A percentile compares a stretch with the other conserved stretches of the same genome.
Conservation (phyloP, 768 basidiomycete species). For the Cubamyces lactineus region DNA sequence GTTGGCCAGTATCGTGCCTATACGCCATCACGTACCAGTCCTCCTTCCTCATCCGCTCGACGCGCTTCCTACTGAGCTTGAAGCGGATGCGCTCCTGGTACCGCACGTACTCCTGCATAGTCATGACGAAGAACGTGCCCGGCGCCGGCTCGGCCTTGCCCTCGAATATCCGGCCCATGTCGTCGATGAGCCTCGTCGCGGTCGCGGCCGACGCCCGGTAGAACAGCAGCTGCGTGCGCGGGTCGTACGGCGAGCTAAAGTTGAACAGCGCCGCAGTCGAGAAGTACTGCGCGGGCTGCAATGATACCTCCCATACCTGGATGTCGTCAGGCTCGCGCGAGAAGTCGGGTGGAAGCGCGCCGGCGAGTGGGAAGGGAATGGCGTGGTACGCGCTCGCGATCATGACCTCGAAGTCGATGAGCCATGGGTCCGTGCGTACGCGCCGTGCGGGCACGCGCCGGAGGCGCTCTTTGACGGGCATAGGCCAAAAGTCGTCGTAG, state of each 20-base stretch:
- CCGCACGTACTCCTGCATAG: constrained; percentile 16
- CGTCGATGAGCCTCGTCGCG: background rate
- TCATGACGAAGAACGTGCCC: constrained; percentile 19
- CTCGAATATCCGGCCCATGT: constrained; percentile 13
- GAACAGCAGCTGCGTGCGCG: constrained; percentile 16
- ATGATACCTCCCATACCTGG: constrained; percentile 6
- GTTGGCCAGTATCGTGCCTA: constrained; percentile 5
- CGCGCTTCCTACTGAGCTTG: constrained; percentile 23
- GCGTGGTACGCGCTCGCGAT: constrained; percentile 27
- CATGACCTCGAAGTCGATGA: constrained; percentile 30
- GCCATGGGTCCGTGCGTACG: constrained; percentile 31
- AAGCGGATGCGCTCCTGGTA: constrained; percentile 10
- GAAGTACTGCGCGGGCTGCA: constrained; percentile 14
- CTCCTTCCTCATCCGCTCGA: constrained; percentile 20
- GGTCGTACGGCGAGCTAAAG: constrained; percentile 8
- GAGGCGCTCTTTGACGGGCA: constrained; percentile 25
- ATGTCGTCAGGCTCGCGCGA: constrained; percentile 22
- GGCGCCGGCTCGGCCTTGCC: constrained; percentile 11
- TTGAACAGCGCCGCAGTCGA: constrained; percentile 3
- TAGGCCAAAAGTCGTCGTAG: constrained; percentile 34
- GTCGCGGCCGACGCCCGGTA: background rate
- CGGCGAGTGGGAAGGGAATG: constrained; percentile 26
- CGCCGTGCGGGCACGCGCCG: constrained; percentile 24
- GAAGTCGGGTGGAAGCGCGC: constrained; percentile 19
- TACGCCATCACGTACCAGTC: constrained; percentile 16